A percentile compares a stretch with the other conserved stretches of the same genome.
Conservation (phyloP, 768 basidiomycete genomes). For the Tulasnella calospora region DNA sequence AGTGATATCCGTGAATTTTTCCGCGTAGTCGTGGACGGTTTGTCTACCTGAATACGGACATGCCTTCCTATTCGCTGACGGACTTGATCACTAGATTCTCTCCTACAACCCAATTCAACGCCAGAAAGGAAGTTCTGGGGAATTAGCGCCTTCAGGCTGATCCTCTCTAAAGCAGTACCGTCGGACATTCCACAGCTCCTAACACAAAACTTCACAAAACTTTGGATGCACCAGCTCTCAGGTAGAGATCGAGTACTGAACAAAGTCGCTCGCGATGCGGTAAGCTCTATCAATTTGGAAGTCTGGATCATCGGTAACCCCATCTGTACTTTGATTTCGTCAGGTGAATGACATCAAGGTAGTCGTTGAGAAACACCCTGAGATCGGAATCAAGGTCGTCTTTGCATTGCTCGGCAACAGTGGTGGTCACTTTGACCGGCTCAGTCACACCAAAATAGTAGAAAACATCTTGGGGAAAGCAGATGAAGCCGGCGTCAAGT, state of each 20-base stretch:
- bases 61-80: not conserved
- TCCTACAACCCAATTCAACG: constrained; percentile 80
- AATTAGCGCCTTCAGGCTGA: constrained; percentile 83
- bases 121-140: constrained; percentile 91
- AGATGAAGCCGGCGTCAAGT: constrained; percentile 66
- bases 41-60: constrained; percentile 30
- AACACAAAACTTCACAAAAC: constrained; percentile 91
- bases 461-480: constrained; percentile 75
- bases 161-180: constrained; percentile 60
- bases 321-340: not conserved
- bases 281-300: constrained; percentile 37
- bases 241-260: constrained; percentile 83
- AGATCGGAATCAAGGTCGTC: constrained; percentile 78
- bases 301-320: not conserved
- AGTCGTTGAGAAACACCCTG: constrained; percentile 68
- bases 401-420: constrained; percentile 69
- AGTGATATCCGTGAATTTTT: constrained; percentile 89
- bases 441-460: constrained; percentile 89
- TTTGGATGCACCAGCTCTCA: constrained; percentile 93
- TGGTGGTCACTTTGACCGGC: constrained; percentile 85
- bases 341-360: constrained; percentile 72
- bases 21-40: constrained; percentile 85
- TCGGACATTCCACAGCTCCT: constrained; percentile 79
- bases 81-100: constrained; percentile 53
- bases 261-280: constrained; percentile 81